phyloP scores from a whole-genome alignment of 345 rosid genomes.

The Eucalyptus virginea region DNA sequence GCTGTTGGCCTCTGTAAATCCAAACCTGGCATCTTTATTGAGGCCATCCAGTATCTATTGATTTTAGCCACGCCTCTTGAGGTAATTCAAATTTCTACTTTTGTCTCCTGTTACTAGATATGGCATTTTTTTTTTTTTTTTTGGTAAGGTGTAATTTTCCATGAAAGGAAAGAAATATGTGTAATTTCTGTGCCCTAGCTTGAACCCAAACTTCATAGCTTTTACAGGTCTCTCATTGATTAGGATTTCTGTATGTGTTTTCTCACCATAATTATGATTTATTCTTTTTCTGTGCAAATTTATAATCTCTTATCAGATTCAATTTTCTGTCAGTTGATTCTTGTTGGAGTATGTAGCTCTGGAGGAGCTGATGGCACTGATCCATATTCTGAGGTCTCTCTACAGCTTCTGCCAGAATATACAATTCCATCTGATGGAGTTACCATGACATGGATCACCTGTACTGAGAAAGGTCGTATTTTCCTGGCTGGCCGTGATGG shows the following conservation, averaged over 20 bases:
- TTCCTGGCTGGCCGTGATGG: conserved; percentile 95
- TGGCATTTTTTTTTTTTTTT: background rate
- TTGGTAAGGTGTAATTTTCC: background rate
- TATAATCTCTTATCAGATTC: background rate
- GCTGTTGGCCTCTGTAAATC: conserved; percentile 89
- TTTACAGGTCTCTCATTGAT: background rate
- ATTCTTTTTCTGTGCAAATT: background rate
- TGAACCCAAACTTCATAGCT: background rate
- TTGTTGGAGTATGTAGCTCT: conserved; percentile 93
- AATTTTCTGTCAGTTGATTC: conserved; percentile 58
- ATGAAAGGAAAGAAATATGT: background rate
- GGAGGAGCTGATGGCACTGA: conserved; percentile 73
- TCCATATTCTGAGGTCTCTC: conserved; percentile 87
- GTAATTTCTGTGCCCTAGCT: background rate
- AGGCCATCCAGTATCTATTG: conserved; percentile 87
- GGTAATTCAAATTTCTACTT: conserved; percentile 21
- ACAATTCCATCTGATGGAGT: conserved; percentile 85
- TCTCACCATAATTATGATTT: background rate
- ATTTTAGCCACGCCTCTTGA: conserved; percentile 89
- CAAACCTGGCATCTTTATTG: conserved; percentile 79
- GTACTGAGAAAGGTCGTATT: conserved; percentile 81
- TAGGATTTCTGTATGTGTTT: background rate
- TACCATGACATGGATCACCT: conserved; percentile 79
- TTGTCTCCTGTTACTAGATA: background rate
- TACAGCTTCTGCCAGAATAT: conserved; percentile 90